phyloP scores from a whole-genome alignment of 805 yeast genomes.

The Vanderwaltozyma polyspora region DNA sequence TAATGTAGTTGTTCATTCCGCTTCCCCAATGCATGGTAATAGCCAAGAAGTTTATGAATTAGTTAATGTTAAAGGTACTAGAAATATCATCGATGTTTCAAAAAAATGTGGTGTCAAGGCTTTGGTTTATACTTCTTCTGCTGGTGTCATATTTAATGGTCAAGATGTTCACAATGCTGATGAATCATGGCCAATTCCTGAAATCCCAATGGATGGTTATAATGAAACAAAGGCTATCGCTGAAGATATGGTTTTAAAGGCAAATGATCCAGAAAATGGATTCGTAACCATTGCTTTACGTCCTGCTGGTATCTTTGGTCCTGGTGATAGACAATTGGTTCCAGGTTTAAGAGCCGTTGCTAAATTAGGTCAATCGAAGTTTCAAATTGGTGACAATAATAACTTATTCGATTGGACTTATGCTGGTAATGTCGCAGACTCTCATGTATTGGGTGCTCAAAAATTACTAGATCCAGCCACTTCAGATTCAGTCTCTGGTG shows the following conservation, averaged over 20 bases:
- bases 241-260: conserved; percentile 66
- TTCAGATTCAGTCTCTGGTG: conserved; percentile 55
- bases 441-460: conserved; percentile 87
- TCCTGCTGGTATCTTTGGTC: conserved; percentile 98
- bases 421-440: conserved; percentile 96
- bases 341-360: conserved; percentile 86
- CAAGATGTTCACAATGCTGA: conserved; percentile 83
- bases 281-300: conserved; percentile 77
- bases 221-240: conserved; percentile 91
- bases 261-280: conserved; percentile 46
- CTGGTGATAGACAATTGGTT: conserved; percentile 93
- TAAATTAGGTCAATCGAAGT: conserved; percentile 72
- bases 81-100: conserved; percentile 57
- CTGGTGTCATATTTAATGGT: conserved; percentile 97
- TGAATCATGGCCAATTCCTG: conserved; percentile 89
- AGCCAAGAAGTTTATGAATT: conserved; percentile 72
- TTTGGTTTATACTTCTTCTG: conserved; percentile 89
- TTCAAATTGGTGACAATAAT: conserved; percentile 89
- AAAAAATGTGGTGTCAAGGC: conserved; percentile 41
- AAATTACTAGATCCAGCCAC: conserved; percentile 43
- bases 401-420: conserved; percentile 94
- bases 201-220: conserved; percentile 89
- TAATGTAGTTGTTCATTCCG: conserved; percentile 81
- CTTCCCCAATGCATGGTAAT: conserved; percentile 90
- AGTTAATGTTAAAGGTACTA: conserved; percentile 87